Evolutionary conservation across 2,329 filamentous ascomycete species (phyloP), one percentile per base, ranked within the genome.

Genomic region (Penicillium sp.): DNA sequence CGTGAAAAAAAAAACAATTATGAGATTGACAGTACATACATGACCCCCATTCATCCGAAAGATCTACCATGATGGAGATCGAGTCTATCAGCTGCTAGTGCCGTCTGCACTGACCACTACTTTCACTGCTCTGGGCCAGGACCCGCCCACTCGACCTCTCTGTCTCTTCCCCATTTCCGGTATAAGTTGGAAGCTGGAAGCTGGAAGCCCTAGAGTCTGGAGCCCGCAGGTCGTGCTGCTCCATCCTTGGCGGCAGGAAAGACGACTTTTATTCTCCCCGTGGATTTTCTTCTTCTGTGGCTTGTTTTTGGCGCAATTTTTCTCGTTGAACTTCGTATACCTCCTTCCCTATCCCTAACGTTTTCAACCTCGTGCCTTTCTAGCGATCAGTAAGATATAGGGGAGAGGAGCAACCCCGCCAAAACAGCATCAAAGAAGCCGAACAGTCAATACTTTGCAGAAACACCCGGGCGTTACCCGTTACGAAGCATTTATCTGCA

Each of bases 61-160:
- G 73, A 75, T 75, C 72, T 72, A 66, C 71, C 62, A 65, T 70
- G 64, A 70, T 64, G 70, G 66, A 73, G 71, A 74, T 74, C 73
- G 71, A 68, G 65, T 73, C 72, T 74, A 75, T 74, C 71, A 70
- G 68, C 63, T 70, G 69, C 71, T 75, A 75, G 69, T 70, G 63
- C 42, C 45, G 43, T 49, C 68, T 67, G 71, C 72, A 74, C 68
- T 70, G 73, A 70, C 72, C 73, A 74, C 67, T 62, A 59, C 60
- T 63, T 68, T 65, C 61, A 53, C 49, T 61, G 56, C 52, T 56
- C 42, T 58, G 55, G 33, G 26, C 33, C 48, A 51, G 51, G 58
- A 61, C 61, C 57, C 62, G 59, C 63, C 42, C 52, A 55, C 42
- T 57, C 52, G 30, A 52, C 35, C 52, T 62, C 55, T 60, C 48